Evolutionary conservation across 2,329 filamentous ascomycete species (phyloP).

Genomic region (Apiospora phragmitis): DNA sequence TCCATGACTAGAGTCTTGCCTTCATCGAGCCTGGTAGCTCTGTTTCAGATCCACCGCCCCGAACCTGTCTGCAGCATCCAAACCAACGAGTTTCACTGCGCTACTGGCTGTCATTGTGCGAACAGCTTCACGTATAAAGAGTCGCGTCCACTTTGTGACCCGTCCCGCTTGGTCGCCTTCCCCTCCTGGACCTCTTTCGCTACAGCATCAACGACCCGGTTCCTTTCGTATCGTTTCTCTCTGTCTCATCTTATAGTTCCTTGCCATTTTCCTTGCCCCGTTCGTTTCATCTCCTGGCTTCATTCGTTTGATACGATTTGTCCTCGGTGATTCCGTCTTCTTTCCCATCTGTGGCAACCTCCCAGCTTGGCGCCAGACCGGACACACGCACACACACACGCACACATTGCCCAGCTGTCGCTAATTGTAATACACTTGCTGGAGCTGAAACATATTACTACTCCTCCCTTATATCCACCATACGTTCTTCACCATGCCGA

Average conservation of each 20-base stretch:
- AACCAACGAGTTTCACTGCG: constrained; percentile 44
- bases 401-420: not conserved
- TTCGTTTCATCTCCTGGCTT: constrained; percentile 32
- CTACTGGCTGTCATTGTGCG: constrained; percentile 35
- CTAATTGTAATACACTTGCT: constrained; percentile 4
- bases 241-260: constrained; percentile 29
- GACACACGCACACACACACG: not conserved
- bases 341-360: not conserved
- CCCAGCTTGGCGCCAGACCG: not conserved
- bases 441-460: not conserved
- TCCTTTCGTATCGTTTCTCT: constrained; percentile 30
- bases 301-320: constrained; percentile 14
- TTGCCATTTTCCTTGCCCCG: constrained; percentile 23
- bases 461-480: constrained; percentile 22
- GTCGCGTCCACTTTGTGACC: constrained; percentile 34
- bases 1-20: constrained; percentile 32
- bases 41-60: constrained; percentile 37
- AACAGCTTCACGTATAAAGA: constrained; percentile 35
- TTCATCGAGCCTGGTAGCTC: constrained; percentile 26
- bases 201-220: constrained; percentile 29
- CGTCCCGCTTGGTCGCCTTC: constrained; percentile 30
- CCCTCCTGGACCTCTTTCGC: constrained; percentile 31
- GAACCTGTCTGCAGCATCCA: constrained; percentile 37
- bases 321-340: not conserved
- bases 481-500: constrained; percentile 42